phyloP scores from a whole-genome alignment of 1,284 basidiomycete species.

The Puccinia brachypodii region DNA sequence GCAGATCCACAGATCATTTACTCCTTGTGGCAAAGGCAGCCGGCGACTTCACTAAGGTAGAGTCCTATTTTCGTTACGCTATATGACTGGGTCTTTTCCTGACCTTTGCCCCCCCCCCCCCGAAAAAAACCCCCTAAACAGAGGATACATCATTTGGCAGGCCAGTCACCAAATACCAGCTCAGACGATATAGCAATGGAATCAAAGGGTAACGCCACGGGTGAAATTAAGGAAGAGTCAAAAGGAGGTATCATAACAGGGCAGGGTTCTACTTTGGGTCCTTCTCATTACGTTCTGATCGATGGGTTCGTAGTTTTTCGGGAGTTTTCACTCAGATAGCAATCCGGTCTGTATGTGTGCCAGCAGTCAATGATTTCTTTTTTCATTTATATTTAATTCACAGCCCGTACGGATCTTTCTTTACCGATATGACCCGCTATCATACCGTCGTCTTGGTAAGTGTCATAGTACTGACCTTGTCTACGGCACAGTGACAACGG shows the following conservation, averaged over 20 bases:
- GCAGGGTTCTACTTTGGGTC: neutral
- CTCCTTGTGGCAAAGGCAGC: constrained; percentile 43
- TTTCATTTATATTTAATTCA: neutral
- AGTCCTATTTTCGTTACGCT: neutral
- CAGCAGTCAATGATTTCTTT: neutral
- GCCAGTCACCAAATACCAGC: neutral
- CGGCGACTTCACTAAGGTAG: constrained; percentile 37
- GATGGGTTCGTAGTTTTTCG: constrained; percentile 31
- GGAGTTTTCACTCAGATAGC: neutral
- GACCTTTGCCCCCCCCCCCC: neutral
- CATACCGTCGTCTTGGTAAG: constrained; percentile 28
- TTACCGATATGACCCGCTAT: constrained; percentile 26
- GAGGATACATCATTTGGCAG: constrained; percentile 24
- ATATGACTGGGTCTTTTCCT: neutral
- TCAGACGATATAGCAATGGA: neutral
- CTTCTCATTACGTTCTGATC: constrained; percentile 9
- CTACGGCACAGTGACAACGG: no score
- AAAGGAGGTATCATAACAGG: neutral
- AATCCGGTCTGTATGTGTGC: neutral
- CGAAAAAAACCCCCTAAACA: constrained; percentile 4
- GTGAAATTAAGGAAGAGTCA: neutral
- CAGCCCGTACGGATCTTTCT: constrained; percentile 38
- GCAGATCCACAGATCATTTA: constrained; percentile 27
- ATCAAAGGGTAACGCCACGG: neutral
- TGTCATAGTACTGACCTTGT: neutral